Evolutionary conservation across 164 flowering plant species (phyloP), one percentile per base, ranked within the genome.

Genomic region (Amborella trichopoda): DNA sequence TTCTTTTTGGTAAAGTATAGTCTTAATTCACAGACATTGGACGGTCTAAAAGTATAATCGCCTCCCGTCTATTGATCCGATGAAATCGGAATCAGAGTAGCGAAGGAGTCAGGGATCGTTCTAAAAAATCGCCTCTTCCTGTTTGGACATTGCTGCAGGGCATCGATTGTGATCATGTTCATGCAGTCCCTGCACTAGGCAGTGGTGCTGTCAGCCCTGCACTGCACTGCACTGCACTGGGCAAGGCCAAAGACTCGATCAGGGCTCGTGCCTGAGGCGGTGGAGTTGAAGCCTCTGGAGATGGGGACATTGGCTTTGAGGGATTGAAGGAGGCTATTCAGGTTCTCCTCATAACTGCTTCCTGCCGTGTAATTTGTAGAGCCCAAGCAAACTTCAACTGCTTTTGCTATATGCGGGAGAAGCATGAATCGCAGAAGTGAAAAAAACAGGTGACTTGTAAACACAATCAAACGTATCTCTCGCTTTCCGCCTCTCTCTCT

Each of bases 171-270:
- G 12, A 38, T 26, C 2, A 19, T 39, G 2, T 20, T 10, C 28
- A 55, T 22, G 47, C 59, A 55, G 5, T 39, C 33, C 13, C 14
- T 14, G 46, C 52, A 47, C 6, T 19, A 6, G 23, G 27, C 16
- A 4, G 46, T 9, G 1, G 9, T n/a, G 14, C 26, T 24, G 19
- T 55, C n/a, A n/a, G n/a, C n/a, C n/a, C n/a, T n/a, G n/a, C n/a
- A n/a, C n/a, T n/a, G n/a, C n/a, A n/a, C 52, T 9, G 52, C 52
- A 27, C 59, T 48, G 45, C 59, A 55, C 3, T 25, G 52, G 17
- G 46, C 46, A 1, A 55, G 28, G n/a, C 46, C 46, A 28, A 46
- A 37, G 26, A 39, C 28, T 12, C 21, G 25, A 25, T 45, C 34
- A 5, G 50, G 44, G 21, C 12, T 9, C 10, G 6, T 18, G 13